Evolutionary conservation across 192 early-diverging fungal genomes (phyloP).

Genomic region (Coemansia sp.): DNA sequence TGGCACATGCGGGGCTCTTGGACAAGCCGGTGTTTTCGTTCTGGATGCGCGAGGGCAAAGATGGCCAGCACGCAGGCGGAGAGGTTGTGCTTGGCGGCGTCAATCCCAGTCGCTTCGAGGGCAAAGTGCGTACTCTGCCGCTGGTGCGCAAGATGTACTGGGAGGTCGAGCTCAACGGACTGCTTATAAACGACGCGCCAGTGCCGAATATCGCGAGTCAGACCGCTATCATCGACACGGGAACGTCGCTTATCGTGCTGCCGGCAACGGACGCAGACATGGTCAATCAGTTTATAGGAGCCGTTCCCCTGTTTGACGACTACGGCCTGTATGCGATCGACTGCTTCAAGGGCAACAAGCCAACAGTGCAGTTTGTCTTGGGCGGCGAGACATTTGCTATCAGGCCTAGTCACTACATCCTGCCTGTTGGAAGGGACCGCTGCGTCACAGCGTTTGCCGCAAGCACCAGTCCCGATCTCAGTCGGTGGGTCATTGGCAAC

Average conservation of each 20-base stretch:
- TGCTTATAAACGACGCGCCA: conserved; percentile 29
- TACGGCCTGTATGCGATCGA: conserved; percentile 44
- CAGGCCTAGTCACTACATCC: conserved; percentile 40
- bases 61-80: conserved; percentile 44
- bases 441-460: conserved; percentile 61
- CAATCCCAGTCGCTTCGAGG: conserved; percentile 40
- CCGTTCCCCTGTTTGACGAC: conserved; percentile 36
- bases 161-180: conserved; percentile 53
- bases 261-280: conserved; percentile 36
- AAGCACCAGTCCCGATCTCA: conserved; percentile 53
- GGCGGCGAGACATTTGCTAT: conserved; percentile 42
- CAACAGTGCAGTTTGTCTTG: conserved; percentile 37
- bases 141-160: conserved; percentile 56
- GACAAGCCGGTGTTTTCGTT: conserved; percentile 49
- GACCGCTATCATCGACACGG: conserved; percentile 60
- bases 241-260: conserved; percentile 57
- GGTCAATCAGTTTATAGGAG: conserved; percentile 46
- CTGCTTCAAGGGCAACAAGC: conserved; percentile 38
- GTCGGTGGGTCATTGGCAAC: conserved; percentile 55
- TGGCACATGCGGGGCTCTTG: conserved; percentile 33
- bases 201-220: conserved; percentile 31
- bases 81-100: conserved; percentile 47
- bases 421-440: conserved; percentile 32
- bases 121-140: conserved; percentile 46
- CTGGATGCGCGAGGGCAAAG: conserved; percentile 39